Base-by-base conservation (phyloP, 768 basidiomycete species). In the Phlegmacium glaucopus region DNA sequence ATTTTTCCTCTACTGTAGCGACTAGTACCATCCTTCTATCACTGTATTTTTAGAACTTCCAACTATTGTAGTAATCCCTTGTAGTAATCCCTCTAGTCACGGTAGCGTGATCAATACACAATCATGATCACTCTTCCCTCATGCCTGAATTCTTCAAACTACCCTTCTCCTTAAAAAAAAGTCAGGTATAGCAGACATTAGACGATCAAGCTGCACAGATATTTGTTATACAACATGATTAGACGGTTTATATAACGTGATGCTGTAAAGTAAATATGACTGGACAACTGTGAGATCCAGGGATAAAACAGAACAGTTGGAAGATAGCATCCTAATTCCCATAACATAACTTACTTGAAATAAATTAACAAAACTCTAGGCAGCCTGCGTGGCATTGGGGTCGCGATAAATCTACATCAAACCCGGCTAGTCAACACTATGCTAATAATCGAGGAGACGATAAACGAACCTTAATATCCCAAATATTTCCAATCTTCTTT, bases 401-500 rank as follows among this genome's bases (percentile, higher is more conserved):
- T 77, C 74, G 16, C 73, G 72, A 55, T 72, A 76, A 55, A 75
- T 72, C 76, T 77, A 45, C n/a, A n/a, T 16, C 43, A 37, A 13
- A 57, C 45, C 39, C 26, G 40, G 28, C 37, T n/a, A 30, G 10
- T 15, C 8, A 26, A 11, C 45, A 18, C 8, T 39, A n/a, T 27
- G 22, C 42, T 17, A 37, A 9, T 28, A 11, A 37, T 12, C 22
- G 7, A 12, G 22, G 3, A 29, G 16, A 34, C 25, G 32, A 13
- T 37, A 44, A 16, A 61, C 72, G 30, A n/a, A 87, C 85, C 76
- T 87, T 86, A 46, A 83, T 70, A 64, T 72, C 74, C 89, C 84
- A 91, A 49, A 91, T 80, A 61, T 86, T 78, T 16, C 86, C 87
- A 43, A 87, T 76, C 45, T 65, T 75, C 59, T 71, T 72, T 9